Percentiles rank a stretch among this genome's conserved stretches.
Evolutionary conservation across 257 asterid genomes (phyloP).

Genomic region (Striga asiatica): DNA sequence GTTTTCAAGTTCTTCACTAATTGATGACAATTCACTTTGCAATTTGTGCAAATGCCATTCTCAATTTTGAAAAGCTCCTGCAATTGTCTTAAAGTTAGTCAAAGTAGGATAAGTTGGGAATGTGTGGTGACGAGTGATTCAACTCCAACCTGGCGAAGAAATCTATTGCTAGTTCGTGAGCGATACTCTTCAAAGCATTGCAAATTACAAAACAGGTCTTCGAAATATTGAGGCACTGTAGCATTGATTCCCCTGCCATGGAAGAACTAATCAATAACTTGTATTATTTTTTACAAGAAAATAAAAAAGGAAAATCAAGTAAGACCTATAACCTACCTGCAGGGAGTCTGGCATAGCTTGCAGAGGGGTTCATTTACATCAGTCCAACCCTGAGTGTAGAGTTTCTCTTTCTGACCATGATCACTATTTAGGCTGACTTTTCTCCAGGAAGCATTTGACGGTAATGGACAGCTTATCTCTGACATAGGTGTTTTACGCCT

Average conservation of each 20-base stretch:
- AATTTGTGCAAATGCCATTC: slow-evolving; percentile 70
- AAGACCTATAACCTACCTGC: slow-evolving; percentile 66
- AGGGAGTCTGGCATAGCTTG: slow-evolving; percentile 83
- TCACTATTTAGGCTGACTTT: slow-evolving; percentile 41
- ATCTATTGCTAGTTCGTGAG: slow-evolving; percentile 57
- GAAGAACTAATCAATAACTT: slow-evolving; percentile 11
- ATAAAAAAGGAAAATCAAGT: background rate
- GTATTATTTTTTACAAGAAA: background rate
- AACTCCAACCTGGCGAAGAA: slow-evolving; percentile 63
- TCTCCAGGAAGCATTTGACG: slow-evolving; percentile 67
- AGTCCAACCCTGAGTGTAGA: slow-evolving; percentile 82
- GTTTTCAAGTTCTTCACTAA: slow-evolving; percentile 65
- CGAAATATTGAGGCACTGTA: slow-evolving; percentile 67
- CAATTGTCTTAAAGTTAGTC: slow-evolving; percentile 20
- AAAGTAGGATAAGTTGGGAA: slow-evolving; percentile 8
- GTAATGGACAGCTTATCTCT: slow-evolving; percentile 73
- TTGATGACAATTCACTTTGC: slow-evolving; percentile 69
- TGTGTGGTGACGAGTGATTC: slow-evolving; percentile 9
- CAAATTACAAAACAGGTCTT: slow-evolving; percentile 85
- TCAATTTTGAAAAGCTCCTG: slow-evolving; percentile 83
- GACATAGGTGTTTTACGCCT: slow-evolving; percentile 60
- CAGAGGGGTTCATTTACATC: slow-evolving; percentile 82
- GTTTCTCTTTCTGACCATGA: slow-evolving; percentile 45
- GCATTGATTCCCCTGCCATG: slow-evolving; percentile 58
- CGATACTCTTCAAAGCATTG: slow-evolving; percentile 77